Conservation (phyloP, 78 protist genomes). For the Dictyostelium purpureum region DNA sequence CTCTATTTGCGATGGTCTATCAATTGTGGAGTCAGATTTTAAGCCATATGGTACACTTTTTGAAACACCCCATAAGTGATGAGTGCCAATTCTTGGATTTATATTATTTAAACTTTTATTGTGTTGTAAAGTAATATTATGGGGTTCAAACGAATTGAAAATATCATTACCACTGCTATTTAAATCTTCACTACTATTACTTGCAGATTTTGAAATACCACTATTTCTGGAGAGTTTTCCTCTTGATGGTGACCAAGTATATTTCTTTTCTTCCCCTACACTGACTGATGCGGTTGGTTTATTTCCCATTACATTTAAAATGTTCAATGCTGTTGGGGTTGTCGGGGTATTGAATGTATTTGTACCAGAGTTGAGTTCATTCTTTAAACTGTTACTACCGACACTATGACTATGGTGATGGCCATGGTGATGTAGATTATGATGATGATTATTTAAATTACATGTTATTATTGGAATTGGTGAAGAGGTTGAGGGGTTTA, state of each 20-base stretch:
- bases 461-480: neutral
- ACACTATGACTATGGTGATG: too few species aligned
- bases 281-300: neutral
- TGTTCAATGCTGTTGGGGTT: neutral
- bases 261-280: slow-evolving; percentile 1
- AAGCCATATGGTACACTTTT: neutral
- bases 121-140: too few species aligned
- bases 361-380: neutral
- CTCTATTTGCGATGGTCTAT: too few species aligned
- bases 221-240: neutral
- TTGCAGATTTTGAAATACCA: neutral
- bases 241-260: slow-evolving; percentile 42
- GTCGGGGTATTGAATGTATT: slow-evolving; percentile 2
- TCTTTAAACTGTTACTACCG: neutral
- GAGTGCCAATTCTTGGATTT: slow-evolving; percentile 36
- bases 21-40: neutral
- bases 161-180: neutral
- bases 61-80: slow-evolving; percentile 59
- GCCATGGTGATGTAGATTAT: too few species aligned
- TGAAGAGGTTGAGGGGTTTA: too few species aligned
- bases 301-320: neutral
- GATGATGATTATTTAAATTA: neutral
- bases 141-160: too few species aligned
- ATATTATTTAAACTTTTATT: too few species aligned
- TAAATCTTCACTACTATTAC: neutral